Evolutionary conservation across 257 asterid genomes (phyloP).

Genomic region (Haberlea rhodopensis): DNA sequence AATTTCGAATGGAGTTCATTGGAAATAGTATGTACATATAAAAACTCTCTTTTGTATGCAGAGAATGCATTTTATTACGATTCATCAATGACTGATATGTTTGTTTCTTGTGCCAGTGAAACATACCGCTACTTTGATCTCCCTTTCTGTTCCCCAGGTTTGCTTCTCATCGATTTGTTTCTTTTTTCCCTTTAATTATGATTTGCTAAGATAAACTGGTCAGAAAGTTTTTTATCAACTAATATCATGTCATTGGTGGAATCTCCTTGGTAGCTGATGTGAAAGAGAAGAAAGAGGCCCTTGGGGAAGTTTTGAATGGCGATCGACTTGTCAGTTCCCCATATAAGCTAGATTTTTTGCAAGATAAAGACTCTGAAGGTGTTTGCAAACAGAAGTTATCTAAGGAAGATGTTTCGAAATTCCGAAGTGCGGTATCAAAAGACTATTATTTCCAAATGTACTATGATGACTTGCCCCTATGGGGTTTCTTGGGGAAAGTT

Average conservation of each 20-base stretch:
- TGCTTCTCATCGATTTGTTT: neutral
- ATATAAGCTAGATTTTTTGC: conserved; percentile 45
- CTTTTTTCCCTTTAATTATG: conserved; percentile 10
- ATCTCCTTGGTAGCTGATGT: conserved; percentile 34
- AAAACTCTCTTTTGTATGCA: neutral
- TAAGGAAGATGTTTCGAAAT: conserved; percentile 41
- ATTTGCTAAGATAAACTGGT: conserved; percentile 1
- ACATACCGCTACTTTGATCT: conserved; percentile 71
- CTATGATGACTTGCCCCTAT: conserved; percentile 58
- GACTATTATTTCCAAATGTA: conserved; percentile 63
- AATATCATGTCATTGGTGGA: neutral
- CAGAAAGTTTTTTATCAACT: neutral
- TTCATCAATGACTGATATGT: neutral
- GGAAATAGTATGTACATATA: neutral
- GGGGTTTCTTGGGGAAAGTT: conserved; percentile 61
- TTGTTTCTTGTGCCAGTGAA: conserved; percentile 40
- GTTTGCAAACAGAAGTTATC: conserved; percentile 44
- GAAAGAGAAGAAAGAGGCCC: conserved; percentile 49
- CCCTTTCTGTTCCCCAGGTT: conserved; percentile 69
- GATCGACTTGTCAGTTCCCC: conserved; percentile 57
- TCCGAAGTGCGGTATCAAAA: conserved; percentile 52
- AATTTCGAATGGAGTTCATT: neutral
- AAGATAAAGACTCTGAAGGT: conserved; percentile 45
- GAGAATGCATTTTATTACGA: neutral
- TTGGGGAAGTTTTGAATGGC: conserved; percentile 52